Conservation (phyloP, 257 asterid genomes). For the Ocimum tenuiflorum region DNA sequence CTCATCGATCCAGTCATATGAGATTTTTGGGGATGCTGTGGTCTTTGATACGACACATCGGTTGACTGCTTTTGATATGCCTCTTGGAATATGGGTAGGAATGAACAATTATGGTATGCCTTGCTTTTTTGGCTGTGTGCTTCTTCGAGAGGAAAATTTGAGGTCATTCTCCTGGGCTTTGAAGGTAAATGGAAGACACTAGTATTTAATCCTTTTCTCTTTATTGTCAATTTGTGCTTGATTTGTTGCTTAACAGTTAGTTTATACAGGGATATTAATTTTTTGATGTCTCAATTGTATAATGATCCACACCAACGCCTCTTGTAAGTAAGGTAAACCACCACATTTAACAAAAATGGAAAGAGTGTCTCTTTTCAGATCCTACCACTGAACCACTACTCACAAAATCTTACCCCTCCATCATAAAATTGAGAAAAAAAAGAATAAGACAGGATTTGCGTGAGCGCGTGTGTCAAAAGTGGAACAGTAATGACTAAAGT, state of each 20-base stretch:
- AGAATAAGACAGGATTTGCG: neutral
- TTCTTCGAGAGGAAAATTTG: conserved; percentile 83
- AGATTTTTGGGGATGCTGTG: conserved; percentile 85
- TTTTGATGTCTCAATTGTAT: neutral
- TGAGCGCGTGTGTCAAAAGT: neutral
- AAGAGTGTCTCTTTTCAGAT: neutral
- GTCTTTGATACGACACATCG: conserved; percentile 96
- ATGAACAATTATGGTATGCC: conserved; percentile 99
- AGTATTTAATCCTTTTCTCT: neutral
- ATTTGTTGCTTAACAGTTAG: neutral
- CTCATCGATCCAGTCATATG: conserved; percentile 79
- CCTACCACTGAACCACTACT: neutral
- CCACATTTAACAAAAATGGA: neutral
- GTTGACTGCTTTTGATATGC: conserved; percentile 88
- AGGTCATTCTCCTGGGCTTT: conserved; percentile 93
- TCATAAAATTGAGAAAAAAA: neutral
- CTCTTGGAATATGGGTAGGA: conserved; percentile 97
- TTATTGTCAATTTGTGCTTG: conserved; percentile 4
- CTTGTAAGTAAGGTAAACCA: neutral
- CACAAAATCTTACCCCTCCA: neutral
- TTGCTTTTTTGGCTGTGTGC: conserved; percentile 93
- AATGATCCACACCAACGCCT: neutral
- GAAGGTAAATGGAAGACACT: conserved; percentile 50
- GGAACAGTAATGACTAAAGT: neutral
- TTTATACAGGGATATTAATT: neutral